These are phyloP conservation scores for Mycena olivaceomarginata DNA, from an alignment of 768 basidiomycete species.

Conservation along the genomic window DNA sequence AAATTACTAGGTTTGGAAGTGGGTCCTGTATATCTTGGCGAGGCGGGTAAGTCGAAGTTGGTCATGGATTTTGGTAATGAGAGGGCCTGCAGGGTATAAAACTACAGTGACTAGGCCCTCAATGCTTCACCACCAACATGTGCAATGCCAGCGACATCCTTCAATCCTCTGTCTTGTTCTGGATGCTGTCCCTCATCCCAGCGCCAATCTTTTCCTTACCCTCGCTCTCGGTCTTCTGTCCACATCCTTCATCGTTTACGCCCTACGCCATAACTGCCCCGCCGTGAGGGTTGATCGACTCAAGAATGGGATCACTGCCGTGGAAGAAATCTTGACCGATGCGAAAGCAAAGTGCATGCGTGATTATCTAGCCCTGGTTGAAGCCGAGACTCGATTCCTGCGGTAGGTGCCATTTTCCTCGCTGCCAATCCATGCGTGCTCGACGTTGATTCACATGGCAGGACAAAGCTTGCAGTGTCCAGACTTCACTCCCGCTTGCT, in stretches of 20 bases:
- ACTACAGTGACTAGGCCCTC: neutral
- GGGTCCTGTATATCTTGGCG: no score
- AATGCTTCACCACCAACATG: neutral
- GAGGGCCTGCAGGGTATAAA: no score
- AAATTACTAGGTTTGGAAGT: no score
- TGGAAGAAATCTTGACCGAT: neutral
- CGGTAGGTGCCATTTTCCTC: no score
- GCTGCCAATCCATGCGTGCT: no score
- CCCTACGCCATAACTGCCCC: neutral
- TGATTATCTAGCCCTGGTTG: neutral
- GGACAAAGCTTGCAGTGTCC: no score
- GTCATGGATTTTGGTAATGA: no score
- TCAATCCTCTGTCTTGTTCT: neutral
- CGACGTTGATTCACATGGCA: no score
- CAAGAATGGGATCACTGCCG: neutral
- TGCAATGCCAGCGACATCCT: neutral
- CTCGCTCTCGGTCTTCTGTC: neutral
- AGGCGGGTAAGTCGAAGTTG: no score
- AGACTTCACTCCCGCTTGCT: no score
- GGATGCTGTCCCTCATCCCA: neutral
- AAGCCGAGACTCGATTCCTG: neutral
- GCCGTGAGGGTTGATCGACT: neutral
- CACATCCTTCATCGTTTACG: neutral
- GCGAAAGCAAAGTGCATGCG: neutral
- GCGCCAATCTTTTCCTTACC: neutral